Conservation (phyloP, 192 early-diverging fungal genomes). For the Coemansia javaensis region DNA sequence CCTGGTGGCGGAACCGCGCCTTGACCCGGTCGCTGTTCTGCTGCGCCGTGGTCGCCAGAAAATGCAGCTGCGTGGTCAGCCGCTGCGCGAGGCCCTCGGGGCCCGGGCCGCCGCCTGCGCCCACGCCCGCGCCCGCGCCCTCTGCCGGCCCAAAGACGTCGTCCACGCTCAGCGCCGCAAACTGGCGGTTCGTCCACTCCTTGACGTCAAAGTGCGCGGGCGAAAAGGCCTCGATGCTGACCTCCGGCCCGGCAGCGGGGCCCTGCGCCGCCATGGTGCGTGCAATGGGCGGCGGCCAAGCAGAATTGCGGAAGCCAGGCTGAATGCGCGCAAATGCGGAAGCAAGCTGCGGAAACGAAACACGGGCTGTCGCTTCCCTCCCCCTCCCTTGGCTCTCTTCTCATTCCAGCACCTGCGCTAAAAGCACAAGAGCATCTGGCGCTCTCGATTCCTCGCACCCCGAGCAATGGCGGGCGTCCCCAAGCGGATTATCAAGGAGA, state of each 20-base stretch:
- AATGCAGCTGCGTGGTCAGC: conserved; percentile 40
- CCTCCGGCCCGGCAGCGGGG: conserved; percentile 5
- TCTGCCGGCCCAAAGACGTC: not conserved
- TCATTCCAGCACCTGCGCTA: not conserved
- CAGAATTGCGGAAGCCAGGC: too few relatives aligned
- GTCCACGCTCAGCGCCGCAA: conserved; percentile 10
- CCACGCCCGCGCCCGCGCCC: not conserved
- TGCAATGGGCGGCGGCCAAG: not conserved
- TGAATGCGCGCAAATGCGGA: too few relatives aligned
- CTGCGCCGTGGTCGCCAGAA: conserved; percentile 40
- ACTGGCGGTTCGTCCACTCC: conserved; percentile 40
- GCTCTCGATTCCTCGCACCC: too few relatives aligned
- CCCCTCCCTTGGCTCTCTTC: not conserved
- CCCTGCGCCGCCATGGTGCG: not conserved
- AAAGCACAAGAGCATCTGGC: too few relatives aligned
- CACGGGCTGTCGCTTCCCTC: not conserved
- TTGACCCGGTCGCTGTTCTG: conserved; percentile 44
- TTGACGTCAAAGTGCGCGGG: conserved; percentile 28
- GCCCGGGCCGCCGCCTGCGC: not conserved
- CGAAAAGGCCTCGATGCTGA: conserved; percentile 35
- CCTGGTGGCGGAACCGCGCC: conserved; percentile 44
- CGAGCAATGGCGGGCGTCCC: conserved; percentile 21
- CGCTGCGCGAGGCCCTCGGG: conserved; percentile 19
- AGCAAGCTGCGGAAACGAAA: not conserved
- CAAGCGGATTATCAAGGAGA: conserved; percentile 74